Percentiles rank a stretch among this genome's conserved stretches.
Conservation (phyloP, 192 early-diverging fungal species). For the Coemansia sp. region DNA sequence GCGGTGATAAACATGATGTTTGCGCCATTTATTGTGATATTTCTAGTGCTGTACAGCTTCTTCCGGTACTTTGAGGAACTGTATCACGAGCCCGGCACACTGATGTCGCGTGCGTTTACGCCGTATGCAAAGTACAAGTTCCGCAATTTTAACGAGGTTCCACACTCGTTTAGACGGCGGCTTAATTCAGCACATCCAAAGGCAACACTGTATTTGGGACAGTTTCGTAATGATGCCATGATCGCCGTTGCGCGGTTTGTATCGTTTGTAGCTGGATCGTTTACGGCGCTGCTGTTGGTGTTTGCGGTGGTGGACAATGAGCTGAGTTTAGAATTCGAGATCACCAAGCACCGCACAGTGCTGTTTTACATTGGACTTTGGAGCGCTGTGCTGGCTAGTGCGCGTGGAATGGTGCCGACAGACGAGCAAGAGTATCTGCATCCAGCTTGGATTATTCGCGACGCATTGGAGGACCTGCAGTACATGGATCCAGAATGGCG, state of each 20-base stretch:
- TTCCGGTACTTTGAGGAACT: conserved; percentile 92
- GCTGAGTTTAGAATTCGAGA: conserved; percentile 85
- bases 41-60: conserved; percentile 80
- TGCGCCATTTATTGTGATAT: conserved; percentile 84
- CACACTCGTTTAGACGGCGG: conserved; percentile 81
- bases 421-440: conserved; percentile 83
- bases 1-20: conserved; percentile 80
- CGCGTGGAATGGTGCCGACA: conserved; percentile 73
- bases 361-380: conserved; percentile 95
- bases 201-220: conserved; percentile 81
- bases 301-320: conserved; percentile 86
- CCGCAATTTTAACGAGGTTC: conserved; percentile 97
- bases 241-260: conserved; percentile 83
- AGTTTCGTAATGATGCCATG: conserved; percentile 85
- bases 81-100: conserved; percentile 74
- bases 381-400: conserved; percentile 77
- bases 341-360: conserved; percentile 81
- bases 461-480: conserved; percentile 84
- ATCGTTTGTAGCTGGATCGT: conserved; percentile 83
- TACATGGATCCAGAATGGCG: conserved; percentile 89
- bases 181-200: conserved; percentile 70
- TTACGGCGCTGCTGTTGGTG: conserved; percentile 81
- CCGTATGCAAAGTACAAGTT: conserved; percentile 90
- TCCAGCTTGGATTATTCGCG: conserved; percentile 70
- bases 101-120: conserved; percentile 81